Percentiles rank a stretch among this genome's conserved stretches.
phyloP scores from a whole-genome alignment of 345 rosid genomes.

The Aquilaria yunnanensis region DNA sequence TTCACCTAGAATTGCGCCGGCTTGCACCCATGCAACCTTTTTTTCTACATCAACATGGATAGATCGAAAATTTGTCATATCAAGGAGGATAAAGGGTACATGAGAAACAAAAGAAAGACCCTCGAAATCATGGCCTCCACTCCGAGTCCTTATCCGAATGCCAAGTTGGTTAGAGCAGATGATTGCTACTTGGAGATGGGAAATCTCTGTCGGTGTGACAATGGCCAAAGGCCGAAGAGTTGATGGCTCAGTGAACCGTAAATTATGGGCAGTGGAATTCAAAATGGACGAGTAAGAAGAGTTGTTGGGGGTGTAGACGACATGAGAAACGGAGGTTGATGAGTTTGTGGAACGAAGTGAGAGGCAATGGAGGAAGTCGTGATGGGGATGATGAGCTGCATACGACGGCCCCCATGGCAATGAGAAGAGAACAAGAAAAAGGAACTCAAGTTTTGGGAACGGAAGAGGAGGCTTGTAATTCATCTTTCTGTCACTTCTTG shows the following conservation, averaged over 20 bases:
- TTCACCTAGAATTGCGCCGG: slow-evolving; percentile 2
- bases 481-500: no score
- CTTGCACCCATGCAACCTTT: not conserved
- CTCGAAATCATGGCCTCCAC: not conserved
- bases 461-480: no score
- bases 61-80: not conserved
- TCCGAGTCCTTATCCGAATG: not conserved
- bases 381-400: no score
- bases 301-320: not conserved
- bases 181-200: not conserved
- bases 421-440: no score
- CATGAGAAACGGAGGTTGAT: not conserved
- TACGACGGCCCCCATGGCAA: no score
- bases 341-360: not conserved
- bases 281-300: not conserved
- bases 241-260: not conserved
- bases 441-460: no score
- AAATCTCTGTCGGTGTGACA: not conserved
- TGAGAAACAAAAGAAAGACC: not conserved
- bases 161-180: not conserved
- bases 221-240: not conserved
- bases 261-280: not conserved
- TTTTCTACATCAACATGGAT: not conserved
- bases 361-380: not conserved
- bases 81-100: not conserved